Percentiles rank a stretch among this genome's conserved stretches.
These are phyloP conservation scores for Moesziomyces antarcticus DNA, from an alignment of 1,284 basidiomycete genomes.

Conservation along the genomic window DNA sequence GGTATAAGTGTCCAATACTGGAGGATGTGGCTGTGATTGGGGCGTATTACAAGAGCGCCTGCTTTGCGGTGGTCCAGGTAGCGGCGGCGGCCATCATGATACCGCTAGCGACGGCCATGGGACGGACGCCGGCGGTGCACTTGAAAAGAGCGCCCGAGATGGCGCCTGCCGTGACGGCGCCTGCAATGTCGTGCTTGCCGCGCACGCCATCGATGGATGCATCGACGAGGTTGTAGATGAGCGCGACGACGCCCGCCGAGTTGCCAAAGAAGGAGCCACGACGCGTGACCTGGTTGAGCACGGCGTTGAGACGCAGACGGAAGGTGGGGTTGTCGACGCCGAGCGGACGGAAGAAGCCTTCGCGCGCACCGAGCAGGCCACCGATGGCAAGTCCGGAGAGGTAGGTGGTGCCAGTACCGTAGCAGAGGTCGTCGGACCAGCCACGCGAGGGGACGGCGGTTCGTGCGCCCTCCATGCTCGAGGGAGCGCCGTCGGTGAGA, in stretches of 20 bases:
- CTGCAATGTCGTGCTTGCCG: slow-evolving; percentile 89
- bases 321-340: slow-evolving; percentile 69
- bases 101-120: slow-evolving; percentile 86
- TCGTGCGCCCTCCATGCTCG: slow-evolving; percentile 63
- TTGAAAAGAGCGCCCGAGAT: slow-evolving; percentile 92
- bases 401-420: slow-evolving; percentile 99
- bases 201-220: slow-evolving; percentile 88
- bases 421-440: slow-evolving; percentile 99
- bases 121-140: slow-evolving; percentile 90
- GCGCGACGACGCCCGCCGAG: slow-evolving; percentile 94
- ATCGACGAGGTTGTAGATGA: slow-evolving; percentile 96
- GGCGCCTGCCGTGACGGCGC: slow-evolving; percentile 91
- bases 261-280: slow-evolving; percentile 98
- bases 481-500: slow-evolving; percentile 63
- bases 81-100: slow-evolving; percentile 89
- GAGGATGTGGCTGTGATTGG: neutral
- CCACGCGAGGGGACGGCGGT: slow-evolving; percentile 74
- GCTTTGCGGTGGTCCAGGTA: slow-evolving; percentile 76
- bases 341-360: slow-evolving; percentile 87
- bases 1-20: slow-evolving; percentile 2
- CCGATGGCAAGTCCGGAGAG: slow-evolving; percentile 93
- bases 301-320: slow-evolving; percentile 93
- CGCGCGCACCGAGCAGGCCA: slow-evolving; percentile 93
- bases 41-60: slow-evolving; percentile 30
- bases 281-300: slow-evolving; percentile 95